Evolutionary conservation across 75 land plant species (phyloP), one percentile per base, ranked within the genome.

Genomic region (Picea glauca): DNA sequence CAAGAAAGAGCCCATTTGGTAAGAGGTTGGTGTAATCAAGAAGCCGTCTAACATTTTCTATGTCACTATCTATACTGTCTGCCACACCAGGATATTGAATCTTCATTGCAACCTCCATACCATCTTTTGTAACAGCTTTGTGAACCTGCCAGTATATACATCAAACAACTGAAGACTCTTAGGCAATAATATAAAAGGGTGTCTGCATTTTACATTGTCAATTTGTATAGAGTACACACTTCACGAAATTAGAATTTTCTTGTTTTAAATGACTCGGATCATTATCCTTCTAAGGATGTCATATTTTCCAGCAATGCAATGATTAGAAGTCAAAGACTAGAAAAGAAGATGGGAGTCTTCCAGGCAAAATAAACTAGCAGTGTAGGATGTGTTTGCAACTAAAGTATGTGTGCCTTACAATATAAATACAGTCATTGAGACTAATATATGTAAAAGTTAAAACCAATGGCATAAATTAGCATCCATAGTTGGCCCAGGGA

Each of bases 41-140:
- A 2, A 98, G 88, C 58, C 87, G 80, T 76, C 83, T 90, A 60
- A 98, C 96, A 88, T 95, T 98, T 74, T 98, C 94, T 77, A 98
- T 93, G 50, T 98, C 99, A 88, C 99, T 98, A 56, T 98, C 98
- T 81, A 98, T 95, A 84, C 99, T 98, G 76, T 90, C 84, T 74
- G 99, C 99, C 80, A 98, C 99, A 58, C 99, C 99, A 86, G 99
- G 99, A 81, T 98, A 98, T 78, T 98, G 99, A 64, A 98, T 96
- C 84, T 98, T 98, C 89, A 98, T 93, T 31, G 96, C 99, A 76
- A 95, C 96, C 58, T 88, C 83, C 58, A 84, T 46, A 40, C 94
- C 98, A 81, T 91, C 93, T 77, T 85, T 93, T 74, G 89, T 83
- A 4, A 93, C 98, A 54, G 96, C 99, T 75, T 87, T 83, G 72